Percentiles rank a stretch among this genome's conserved stretches.
Conservation (phyloP, 345 rosid species). For the Dimocarpus longan region DNA sequence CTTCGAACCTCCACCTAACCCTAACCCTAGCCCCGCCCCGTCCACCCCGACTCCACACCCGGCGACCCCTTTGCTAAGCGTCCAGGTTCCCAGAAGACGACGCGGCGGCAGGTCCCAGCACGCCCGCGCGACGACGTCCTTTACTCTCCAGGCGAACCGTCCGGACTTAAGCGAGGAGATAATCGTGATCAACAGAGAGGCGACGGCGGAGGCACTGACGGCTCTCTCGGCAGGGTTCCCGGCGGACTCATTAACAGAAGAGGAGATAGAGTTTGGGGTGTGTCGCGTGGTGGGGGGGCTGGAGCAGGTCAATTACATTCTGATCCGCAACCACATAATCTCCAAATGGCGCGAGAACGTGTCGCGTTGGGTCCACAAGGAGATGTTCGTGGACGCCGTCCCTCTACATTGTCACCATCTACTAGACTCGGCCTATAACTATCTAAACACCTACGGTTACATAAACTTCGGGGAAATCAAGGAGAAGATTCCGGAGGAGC, state of each 20-base stretch:
- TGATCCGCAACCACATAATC: slow-evolving; percentile 85
- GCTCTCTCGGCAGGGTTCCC: slow-evolving; percentile 96
- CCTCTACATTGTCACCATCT: slow-evolving; percentile 71
- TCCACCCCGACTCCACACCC: slow-evolving; percentile 25
- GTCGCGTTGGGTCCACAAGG: slow-evolving; percentile 72
- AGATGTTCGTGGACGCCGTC: slow-evolving; percentile 63
- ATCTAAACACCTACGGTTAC: slow-evolving; percentile 76
- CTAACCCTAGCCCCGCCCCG: slow-evolving; percentile 33
- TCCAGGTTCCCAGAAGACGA: slow-evolving; percentile 65
- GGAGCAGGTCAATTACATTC: slow-evolving; percentile 94
- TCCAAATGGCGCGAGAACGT: slow-evolving; percentile 84
- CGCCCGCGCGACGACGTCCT: slow-evolving; percentile 39
- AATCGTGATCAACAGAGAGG: slow-evolving; percentile 85
- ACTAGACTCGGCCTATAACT: slow-evolving; percentile 77
- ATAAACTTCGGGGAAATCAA: slow-evolving; percentile 87
- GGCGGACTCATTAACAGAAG: slow-evolving; percentile 86
- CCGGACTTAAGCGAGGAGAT: slow-evolving; percentile 75
- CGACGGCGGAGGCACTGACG: slow-evolving; percentile 83
- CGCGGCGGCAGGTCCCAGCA: slow-evolving; percentile 89
- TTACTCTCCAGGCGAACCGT: slow-evolving; percentile 25
- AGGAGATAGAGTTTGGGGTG: slow-evolving; percentile 85
- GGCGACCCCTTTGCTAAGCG: slow-evolving; percentile 46
- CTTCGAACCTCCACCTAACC: slow-evolving; percentile 40
- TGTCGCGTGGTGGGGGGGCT: slow-evolving; percentile 81
- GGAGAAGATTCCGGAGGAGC: slow-evolving; percentile 63